Base-by-base conservation (phyloP, 768 basidiomycete genomes). In the Suillus lakei region DNA sequence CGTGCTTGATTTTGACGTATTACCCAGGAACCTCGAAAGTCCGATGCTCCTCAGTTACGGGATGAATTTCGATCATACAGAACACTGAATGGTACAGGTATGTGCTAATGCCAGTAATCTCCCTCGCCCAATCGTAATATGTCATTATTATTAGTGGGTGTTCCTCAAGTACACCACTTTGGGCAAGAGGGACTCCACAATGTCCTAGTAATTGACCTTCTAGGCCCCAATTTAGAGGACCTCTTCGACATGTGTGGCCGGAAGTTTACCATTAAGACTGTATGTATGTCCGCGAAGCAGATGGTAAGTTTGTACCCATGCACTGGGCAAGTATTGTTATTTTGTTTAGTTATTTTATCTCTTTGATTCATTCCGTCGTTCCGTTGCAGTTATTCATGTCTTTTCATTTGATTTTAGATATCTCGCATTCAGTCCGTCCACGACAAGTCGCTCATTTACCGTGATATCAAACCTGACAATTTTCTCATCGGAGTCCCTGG, bases 401-500 rank as follows among this genome's bases (percentile, higher is more conserved):
- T 51, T 50, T 13, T 28, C n/a, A n/a, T 53, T 55, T 23, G n/a
- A n/a, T 34, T 66, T 28, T 76, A 98, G 97, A 88, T 99, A 67
- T 91, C 96, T 55, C 94, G 97, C 65, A 95, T 99, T 4, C 97
- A 99, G 79, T 90, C 95, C 13, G 93, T 99, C 67, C 97, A 99
- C 78, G 97, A 99, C 77, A 98, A 98, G 83, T 98, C 95, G 66
- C 85, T 99, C 74, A 98, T 99, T 73, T 98, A 97, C 80, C 91
- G 97, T 69, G 98, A 99, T 77, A 99, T 99, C 84, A 99, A 99
- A 75, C 97, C 97, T 41, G 97, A 99, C 80, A 99, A 99, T 81
- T 99, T 99, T 80, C 84, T 99, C 69, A 94, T 99, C 76, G 98
- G 97, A 65, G 93, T 96, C 15, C 91, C 96, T 26, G 88, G 88